Conservation (phyloP, 139 green algal species). For the Chloropicon primus region DNA sequence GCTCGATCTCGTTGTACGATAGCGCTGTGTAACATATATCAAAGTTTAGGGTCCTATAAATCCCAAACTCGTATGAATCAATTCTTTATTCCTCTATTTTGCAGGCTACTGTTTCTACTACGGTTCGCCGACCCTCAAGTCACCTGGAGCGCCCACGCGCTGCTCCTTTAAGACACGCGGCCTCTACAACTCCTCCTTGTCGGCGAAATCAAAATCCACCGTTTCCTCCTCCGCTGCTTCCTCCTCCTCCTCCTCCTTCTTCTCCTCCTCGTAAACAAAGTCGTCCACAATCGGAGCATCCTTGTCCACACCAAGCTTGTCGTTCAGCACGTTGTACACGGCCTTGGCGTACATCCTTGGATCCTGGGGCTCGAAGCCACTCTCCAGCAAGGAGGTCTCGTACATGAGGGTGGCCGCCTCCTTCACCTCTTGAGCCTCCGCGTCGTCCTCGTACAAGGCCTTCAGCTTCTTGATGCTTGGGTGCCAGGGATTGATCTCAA, state of each 20-base stretch:
- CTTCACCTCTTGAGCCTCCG: constrained; percentile 20
- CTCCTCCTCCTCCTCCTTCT: background rate
- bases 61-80: too few species aligned
- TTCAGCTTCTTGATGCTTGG: constrained; percentile 75
- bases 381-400: constrained; percentile 71
- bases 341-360: background rate
- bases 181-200: background rate
- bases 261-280: background rate
- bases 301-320: background rate
- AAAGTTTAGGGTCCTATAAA: too few species aligned
- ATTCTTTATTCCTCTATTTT: too few species aligned
- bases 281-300: background rate
- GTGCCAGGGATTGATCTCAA: constrained; percentile 96
- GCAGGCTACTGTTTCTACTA: too few species aligned
- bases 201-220: background rate
- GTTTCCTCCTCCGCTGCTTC: background rate
- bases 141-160: too few species aligned
- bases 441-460: constrained; percentile 30
- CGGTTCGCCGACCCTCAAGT: too few species aligned
- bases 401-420: constrained; percentile 66
- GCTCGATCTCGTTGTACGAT: too few species aligned
- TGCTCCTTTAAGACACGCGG: too few species aligned
- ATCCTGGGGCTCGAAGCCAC: background rate
- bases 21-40: too few species aligned
- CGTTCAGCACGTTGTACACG: background rate